These are phyloP conservation scores for Pichia sp. DNA, from an alignment of 1,139 yeast species.

Conservation along the genomic window DNA sequence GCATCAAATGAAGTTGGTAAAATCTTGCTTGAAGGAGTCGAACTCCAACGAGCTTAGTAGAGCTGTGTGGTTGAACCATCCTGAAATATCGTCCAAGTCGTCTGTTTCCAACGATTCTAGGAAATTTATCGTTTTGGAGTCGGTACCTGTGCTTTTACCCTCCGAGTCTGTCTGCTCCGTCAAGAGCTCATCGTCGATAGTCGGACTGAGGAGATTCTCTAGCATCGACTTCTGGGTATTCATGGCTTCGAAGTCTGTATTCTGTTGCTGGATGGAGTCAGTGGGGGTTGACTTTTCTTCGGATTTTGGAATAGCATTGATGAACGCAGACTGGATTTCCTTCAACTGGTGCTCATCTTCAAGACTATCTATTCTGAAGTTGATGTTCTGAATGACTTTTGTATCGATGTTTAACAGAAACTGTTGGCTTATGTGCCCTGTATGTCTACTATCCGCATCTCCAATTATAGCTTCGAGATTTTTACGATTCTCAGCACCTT, in stretches of 20 bases:
- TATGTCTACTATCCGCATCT: background rate
- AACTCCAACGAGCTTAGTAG: slow-evolving; percentile 7
- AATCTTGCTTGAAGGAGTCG: slow-evolving; percentile 5
- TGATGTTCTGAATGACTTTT: background rate
- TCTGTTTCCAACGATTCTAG: slow-evolving; percentile 6
- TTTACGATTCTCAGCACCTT: background rate
- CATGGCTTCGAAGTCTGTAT: background rate
- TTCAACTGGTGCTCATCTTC: background rate
- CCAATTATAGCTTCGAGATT: background rate
- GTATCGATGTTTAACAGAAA: background rate
- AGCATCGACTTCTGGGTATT: background rate
- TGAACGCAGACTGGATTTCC: background rate
- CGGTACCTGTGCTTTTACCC: background rate
- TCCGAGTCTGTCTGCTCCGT: background rate
- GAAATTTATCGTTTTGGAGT: background rate
- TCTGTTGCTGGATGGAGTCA: background rate
- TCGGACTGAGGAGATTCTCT: background rate
- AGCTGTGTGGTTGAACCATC: slow-evolving; percentile 14
- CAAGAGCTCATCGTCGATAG: background rate
- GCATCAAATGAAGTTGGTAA: background rate
- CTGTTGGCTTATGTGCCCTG: background rate
- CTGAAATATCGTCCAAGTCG: slow-evolving; percentile 14
- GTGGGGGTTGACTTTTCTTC: background rate
- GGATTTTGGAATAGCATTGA: background rate
- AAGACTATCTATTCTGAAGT: background rate